Percentiles rank a stretch among this genome's conserved stretches.
phyloP scores from a whole-genome alignment of 2,329 filamentous ascomycete genomes.

The Boeremia lycopersici region DNA sequence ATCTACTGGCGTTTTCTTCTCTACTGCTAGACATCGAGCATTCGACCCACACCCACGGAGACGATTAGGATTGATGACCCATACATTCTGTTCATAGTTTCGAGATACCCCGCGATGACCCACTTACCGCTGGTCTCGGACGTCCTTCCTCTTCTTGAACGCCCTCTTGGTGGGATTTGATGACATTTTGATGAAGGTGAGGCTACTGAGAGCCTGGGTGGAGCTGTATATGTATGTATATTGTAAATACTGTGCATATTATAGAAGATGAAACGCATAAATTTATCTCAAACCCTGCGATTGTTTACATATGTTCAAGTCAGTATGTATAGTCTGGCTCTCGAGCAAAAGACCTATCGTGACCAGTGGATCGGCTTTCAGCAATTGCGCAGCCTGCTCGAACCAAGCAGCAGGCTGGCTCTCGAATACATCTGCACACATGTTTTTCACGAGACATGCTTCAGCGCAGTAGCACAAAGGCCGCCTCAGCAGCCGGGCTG shows the following conservation, averaged over 20 bases:
- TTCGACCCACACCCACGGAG: conserved; percentile 3
- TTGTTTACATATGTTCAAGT: too few species aligned
- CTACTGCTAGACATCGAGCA: conserved; percentile 26
- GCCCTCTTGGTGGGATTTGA: conserved; percentile 7
- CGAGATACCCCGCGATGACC: conserved; percentile 38
- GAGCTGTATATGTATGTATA: conserved; percentile 6
- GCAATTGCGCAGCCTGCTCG: too few species aligned
- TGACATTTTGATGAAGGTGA: background rate
- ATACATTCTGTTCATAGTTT: conserved; percentile 26
- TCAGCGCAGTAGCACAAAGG: too few species aligned
- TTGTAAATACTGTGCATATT: background rate
- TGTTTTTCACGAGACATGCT: too few species aligned
- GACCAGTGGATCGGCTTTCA: too few species aligned
- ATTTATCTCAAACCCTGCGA: too few species aligned
- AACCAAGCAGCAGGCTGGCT: too few species aligned
- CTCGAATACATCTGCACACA: too few species aligned
- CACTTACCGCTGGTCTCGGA: conserved; percentile 40
- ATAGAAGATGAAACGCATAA: too few species aligned
- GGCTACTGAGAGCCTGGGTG: background rate
- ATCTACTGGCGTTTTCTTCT: conserved; percentile 29
- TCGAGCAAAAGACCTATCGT: too few species aligned
- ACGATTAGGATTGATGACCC: conserved; percentile 16
- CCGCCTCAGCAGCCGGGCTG: too few species aligned
- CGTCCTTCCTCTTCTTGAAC: conserved; percentile 37
- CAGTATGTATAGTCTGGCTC: too few species aligned